phyloP scores from a whole-genome alignment of 352 stramenopile species.

The Pythium brachiatum region DNA sequence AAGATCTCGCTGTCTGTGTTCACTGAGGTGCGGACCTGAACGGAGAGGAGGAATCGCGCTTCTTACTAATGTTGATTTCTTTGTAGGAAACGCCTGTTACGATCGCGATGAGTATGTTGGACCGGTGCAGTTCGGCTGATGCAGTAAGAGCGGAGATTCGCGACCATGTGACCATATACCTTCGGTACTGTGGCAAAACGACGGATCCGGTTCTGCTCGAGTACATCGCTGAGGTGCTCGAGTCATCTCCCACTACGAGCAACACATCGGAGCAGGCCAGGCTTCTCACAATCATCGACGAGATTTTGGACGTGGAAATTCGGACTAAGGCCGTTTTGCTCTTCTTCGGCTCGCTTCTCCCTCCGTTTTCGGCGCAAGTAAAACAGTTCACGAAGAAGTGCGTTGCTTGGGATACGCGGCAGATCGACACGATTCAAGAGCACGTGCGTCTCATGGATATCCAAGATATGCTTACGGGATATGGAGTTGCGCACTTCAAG shows the following conservation, averaged over 20 bases:
- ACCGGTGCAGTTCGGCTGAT: slow-evolving; percentile 40
- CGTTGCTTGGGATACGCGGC: slow-evolving; percentile 39
- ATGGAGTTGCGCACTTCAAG: slow-evolving; percentile 57
- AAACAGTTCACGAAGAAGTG: slow-evolving; percentile 43
- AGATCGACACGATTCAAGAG: slow-evolving; percentile 54
- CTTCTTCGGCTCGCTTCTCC: slow-evolving; percentile 36
- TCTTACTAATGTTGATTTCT: slow-evolving; percentile 12
- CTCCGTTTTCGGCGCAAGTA: slow-evolving; percentile 53
- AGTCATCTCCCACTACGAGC: slow-evolving; percentile 16
- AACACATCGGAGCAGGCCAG: slow-evolving; percentile 23
- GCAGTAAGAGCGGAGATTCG: slow-evolving; percentile 36
- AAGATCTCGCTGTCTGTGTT: slow-evolving; percentile 59
- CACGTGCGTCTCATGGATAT: slow-evolving; percentile 72
- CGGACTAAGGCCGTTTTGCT: slow-evolving; percentile 19
- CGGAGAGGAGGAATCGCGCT: not conserved
- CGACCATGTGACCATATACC: slow-evolving; percentile 46
- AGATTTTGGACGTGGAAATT: slow-evolving; percentile 25
- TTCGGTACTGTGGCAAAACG: slow-evolving; percentile 35
- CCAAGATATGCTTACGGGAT: slow-evolving; percentile 67
- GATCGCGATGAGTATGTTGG: slow-evolving; percentile 78
- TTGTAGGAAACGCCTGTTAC: slow-evolving; percentile 45
- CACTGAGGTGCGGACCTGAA: slow-evolving; percentile 27
- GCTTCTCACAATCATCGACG: slow-evolving; percentile 26
- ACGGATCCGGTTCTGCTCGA: slow-evolving; percentile 44
- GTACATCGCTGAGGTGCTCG: slow-evolving; percentile 23